phyloP scores from a whole-genome alignment of 2,329 filamentous ascomycete genomes.

The Hansfordia pulvinata region DNA sequence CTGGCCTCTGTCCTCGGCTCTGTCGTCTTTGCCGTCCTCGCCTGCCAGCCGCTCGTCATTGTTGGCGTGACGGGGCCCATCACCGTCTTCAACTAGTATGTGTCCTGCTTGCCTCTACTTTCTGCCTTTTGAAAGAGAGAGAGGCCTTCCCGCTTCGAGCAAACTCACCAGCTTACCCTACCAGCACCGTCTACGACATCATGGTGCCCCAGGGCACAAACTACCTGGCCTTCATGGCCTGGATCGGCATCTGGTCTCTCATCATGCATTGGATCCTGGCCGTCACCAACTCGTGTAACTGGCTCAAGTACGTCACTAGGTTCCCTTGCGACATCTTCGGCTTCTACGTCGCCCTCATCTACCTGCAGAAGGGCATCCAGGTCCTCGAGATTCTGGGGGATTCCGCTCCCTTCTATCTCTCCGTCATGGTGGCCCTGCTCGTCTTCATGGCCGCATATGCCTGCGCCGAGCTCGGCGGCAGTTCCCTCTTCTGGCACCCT shows the following conservation, averaged over 20 bases:
- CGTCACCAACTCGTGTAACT: conserved; percentile 77
- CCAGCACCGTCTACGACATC: conserved; percentile 74
- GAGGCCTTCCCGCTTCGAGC: no score
- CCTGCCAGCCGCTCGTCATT: conserved; percentile 78
- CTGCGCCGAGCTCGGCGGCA: conserved; percentile 57
- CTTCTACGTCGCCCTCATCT: conserved; percentile 87
- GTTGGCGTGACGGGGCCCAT: conserved; percentile 87
- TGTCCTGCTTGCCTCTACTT: conserved; percentile 2
- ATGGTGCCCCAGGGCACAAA: conserved; percentile 64
- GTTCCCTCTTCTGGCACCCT: conserved; percentile 60
- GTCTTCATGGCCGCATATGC: conserved; percentile 67
- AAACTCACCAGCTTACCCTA: neutral
- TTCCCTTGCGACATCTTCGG: conserved; percentile 92
- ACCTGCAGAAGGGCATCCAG: conserved; percentile 82
- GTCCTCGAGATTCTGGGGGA: conserved; percentile 65
- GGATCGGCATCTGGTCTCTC: conserved; percentile 81
- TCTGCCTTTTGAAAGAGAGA: neutral
- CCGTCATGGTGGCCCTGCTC: conserved; percentile 60
- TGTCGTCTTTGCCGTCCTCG: conserved; percentile 66
- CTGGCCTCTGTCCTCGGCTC: conserved; percentile 71
- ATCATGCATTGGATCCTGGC: conserved; percentile 77
- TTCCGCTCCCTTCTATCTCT: conserved; percentile 60
- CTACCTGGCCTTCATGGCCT: conserved; percentile 83
- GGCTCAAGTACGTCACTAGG: conserved; percentile 74
- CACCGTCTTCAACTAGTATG: conserved; percentile 79